These are phyloP conservation scores for Panicum virgatum DNA, from an alignment of 202 grass and related monocot genomes.

Conservation along the genomic window DNA sequence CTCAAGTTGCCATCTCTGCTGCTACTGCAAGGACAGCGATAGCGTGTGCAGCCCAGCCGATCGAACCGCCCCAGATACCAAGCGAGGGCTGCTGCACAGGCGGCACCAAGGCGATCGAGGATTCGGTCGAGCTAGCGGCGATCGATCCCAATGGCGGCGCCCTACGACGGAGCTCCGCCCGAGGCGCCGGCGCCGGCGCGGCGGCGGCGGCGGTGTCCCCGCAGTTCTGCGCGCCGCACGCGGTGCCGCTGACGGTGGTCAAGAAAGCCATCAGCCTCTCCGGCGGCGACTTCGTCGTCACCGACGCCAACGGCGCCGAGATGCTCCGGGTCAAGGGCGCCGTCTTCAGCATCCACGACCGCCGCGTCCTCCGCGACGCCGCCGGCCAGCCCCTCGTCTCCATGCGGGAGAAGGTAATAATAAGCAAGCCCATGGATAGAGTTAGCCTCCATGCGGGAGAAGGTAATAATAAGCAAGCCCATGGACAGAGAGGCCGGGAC, in stretches of 20 bases:
- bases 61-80: not conserved
- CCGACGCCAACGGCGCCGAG: slow-evolving; percentile 45
- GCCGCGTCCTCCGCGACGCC: slow-evolving; percentile 50
- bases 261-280: slow-evolving; percentile 49
- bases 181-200: not conserved
- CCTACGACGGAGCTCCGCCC: not conserved
- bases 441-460: too few species aligned
- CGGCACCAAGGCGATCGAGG: not conserved
- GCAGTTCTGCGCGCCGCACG: slow-evolving; percentile 52
- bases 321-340: slow-evolving; percentile 47
- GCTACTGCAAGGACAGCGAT: not conserved
- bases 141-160: not conserved
- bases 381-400: slow-evolving; percentile 40
- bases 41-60: not conserved
- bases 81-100: not conserved
- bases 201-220: slow-evolving; percentile 46
- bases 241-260: slow-evolving; percentile 51
- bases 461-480: too few species aligned
- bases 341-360: slow-evolving; percentile 37
- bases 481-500: too few species aligned
- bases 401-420: slow-evolving; percentile 60
- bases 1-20: not conserved
- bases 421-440: too few species aligned
- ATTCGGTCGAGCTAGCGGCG: too few species aligned
- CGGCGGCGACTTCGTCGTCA: slow-evolving; percentile 48